phyloP scores from a whole-genome alignment of 1,284 basidiomycete genomes.

The Austroboletus niveus region DNA sequence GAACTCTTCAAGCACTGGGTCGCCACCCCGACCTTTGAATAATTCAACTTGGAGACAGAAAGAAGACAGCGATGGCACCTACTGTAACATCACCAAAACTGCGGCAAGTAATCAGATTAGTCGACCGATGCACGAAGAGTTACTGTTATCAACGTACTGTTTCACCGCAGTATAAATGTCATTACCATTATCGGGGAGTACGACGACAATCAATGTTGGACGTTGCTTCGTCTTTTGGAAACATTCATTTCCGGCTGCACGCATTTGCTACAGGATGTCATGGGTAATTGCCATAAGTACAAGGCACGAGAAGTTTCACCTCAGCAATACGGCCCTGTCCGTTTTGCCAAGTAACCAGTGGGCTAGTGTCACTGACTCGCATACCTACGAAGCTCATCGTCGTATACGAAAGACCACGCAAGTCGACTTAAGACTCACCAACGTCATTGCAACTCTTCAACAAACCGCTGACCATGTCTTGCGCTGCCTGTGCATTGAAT shows the following conservation, averaged over 20 bases:
- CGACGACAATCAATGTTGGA: conserved; percentile 61
- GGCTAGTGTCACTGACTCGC: conserved; percentile 39
- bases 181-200: conserved; percentile 71
- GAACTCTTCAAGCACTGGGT: conserved; percentile 70
- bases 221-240: conserved; percentile 35
- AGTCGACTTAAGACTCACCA: conserved; percentile 42
- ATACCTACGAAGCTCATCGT: conserved; percentile 44
- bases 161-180: conserved; percentile 75
- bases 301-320: conserved; percentile 28
- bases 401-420: not conserved
- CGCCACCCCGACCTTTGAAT: conserved; percentile 58
- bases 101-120: not conserved
- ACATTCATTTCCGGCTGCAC: conserved; percentile 44
- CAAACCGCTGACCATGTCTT: conserved; percentile 52
- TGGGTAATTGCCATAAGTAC: conserved; percentile 4
- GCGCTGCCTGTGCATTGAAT: conserved; percentile 44
- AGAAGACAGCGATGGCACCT: conserved; percentile 14
- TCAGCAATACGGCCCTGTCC: conserved; percentile 52
- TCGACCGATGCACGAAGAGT: conserved; percentile 2
- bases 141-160: conserved; percentile 50
- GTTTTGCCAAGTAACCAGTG: conserved; percentile 49
- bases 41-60: conserved; percentile 2
- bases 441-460: conserved; percentile 47
- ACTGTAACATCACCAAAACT: conserved; percentile 73
- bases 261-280: conserved; percentile 42